Conservation (phyloP, 495 filamentous ascomycete genomes). For the Talaromyces wortmannii region DNA sequence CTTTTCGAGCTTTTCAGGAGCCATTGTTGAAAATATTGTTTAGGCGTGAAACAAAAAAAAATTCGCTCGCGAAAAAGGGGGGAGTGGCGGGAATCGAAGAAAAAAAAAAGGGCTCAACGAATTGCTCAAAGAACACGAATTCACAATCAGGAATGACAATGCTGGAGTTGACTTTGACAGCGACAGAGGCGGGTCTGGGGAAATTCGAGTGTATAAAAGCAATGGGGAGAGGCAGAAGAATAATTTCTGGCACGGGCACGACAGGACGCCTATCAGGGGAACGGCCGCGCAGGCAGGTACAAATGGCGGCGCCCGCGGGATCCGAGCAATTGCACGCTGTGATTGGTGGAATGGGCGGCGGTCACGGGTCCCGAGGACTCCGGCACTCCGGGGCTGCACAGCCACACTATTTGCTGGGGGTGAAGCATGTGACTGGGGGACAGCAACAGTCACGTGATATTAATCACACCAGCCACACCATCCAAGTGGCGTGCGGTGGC, state of each 20-base stretch:
- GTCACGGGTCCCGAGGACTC: not conserved
- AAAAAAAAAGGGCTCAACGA: slow-evolving; percentile 7
- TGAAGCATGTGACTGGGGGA: not conserved
- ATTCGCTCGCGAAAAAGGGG: slow-evolving; percentile 2
- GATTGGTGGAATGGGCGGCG: not conserved
- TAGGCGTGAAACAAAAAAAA: not conserved
- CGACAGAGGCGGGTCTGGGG: not conserved
- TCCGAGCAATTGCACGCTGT: slow-evolving; percentile 6
- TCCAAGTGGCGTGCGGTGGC: not conserved
- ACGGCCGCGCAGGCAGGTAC: not conserved
- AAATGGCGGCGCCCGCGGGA: not conserved
- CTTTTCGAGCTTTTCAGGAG: slow-evolving; percentile 66
- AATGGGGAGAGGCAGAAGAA: not conserved
- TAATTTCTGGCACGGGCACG: not conserved
- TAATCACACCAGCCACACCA: not conserved
- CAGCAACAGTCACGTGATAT: not conserved
- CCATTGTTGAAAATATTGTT: slow-evolving; percentile 46
- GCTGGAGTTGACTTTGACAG: not conserved
- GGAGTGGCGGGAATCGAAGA: not conserved
- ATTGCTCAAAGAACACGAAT: not conserved
- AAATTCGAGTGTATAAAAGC: not conserved
- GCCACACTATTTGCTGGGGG: too few relatives aligned
- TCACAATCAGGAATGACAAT: not conserved
- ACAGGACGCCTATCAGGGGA: not conserved
- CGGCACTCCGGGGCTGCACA: too few relatives aligned